Evolutionary conservation across 805 yeast species (phyloP), one percentile per base, ranked within the genome.

Genomic region (Saturnispora quitensis): DNA sequence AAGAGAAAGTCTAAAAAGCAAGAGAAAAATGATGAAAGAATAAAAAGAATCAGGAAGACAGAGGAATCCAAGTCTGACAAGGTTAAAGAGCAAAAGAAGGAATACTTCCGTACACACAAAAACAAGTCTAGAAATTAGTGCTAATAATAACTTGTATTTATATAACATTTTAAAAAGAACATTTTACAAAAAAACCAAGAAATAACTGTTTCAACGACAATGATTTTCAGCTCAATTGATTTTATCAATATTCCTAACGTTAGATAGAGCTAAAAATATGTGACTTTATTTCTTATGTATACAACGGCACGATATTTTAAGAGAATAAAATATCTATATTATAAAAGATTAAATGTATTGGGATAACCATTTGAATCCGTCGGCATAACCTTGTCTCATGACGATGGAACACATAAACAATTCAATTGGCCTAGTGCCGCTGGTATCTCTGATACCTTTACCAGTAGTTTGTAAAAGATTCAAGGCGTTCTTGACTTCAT

Each of bases 311-410:
- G 42, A 38, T 38, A 38, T 10, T 40, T 13, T 22, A 24, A 22
- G 15, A 40, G 15, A 40, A 15, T 15, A 8, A 40, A 20, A 15
- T 40, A 40, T 24, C 24, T 38, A 38, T 38, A 38, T 18, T 38
- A 38, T 38, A 18, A 20, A 38, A 38, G 24, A 27, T 66, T 78
- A 91, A 62, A 91, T 91, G 72, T 86, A 91, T 74, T 93, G 96
- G 56, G 97, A 89, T 66, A 93, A 81, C 98, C 97, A 93, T 78
- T 89, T 86, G 80, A 93, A 89, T 57, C 96, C 99, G 63, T 93
- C 98, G 55, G 96, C 95, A 71, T 93, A 93, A 63, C 99, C 99
- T 71, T 88, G 90, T 79, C 98, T 88, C 96, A 90, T 86, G 52
- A 90, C 97, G 58, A 93, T 96, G 27, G 97, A 89, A 72, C 96